These are phyloP conservation scores for Aspergillus pseudoterreus DNA, from an alignment of 2,329 filamentous ascomycete genomes.

Conservation along the genomic window DNA sequence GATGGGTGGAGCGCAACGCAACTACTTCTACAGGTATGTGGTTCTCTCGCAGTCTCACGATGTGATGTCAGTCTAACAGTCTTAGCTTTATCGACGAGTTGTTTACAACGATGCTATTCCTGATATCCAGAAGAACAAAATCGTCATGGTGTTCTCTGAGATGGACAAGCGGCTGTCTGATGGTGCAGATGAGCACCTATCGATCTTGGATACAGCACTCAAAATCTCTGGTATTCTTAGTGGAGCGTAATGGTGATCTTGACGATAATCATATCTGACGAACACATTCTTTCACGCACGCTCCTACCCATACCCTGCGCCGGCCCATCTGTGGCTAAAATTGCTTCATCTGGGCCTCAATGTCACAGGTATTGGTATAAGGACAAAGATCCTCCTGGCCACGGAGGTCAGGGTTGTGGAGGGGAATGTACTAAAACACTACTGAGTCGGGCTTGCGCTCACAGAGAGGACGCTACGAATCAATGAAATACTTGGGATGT, in stretches of 20 bases:
- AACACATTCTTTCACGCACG: background rate
- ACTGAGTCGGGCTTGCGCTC: too few relatives aligned
- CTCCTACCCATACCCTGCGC: background rate
- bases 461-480: background rate
- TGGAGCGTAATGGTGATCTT: slow-evolving; percentile 14
- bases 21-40: slow-evolving; percentile 70
- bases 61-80: slow-evolving; percentile 5
- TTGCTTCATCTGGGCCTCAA: too few relatives aligned
- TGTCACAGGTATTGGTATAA: too few relatives aligned
- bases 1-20: slow-evolving; percentile 97
- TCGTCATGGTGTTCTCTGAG: slow-evolving; percentile 86
- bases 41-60: background rate
- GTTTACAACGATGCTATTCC: slow-evolving; percentile 80
- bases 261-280: background rate
- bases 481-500: background rate
- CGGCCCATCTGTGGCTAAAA: too few relatives aligned
- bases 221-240: slow-evolving; percentile 72
- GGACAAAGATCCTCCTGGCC: too few relatives aligned
- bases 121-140: slow-evolving; percentile 84
- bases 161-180: slow-evolving; percentile 92
- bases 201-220: slow-evolving; percentile 78
- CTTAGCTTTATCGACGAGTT: slow-evolving; percentile 64
- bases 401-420: too few relatives aligned
- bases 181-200: slow-evolving; percentile 90
- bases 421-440: too few relatives aligned